Evolutionary conservation across 176 grass and related monocot species (phyloP), one percentile per base, ranked within the genome.

Genomic region (Olyra latifolia): DNA sequence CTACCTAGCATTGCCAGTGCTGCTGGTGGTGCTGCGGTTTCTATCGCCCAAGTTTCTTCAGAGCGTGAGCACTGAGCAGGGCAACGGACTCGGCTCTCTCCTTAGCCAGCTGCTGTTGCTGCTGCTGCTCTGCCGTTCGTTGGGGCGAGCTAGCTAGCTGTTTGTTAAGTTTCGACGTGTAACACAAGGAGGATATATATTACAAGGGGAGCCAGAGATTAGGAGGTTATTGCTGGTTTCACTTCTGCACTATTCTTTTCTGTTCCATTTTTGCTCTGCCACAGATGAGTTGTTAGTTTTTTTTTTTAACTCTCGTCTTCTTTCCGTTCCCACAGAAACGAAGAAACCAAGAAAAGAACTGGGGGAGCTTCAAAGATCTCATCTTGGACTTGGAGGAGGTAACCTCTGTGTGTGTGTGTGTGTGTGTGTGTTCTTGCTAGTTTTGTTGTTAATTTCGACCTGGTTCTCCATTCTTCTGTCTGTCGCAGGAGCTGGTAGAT

Each of bases 141-240:
- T 62, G 41, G 30, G 24, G n/a, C n/a, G n/a, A n/a, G n/a, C n/a
- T n/a, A n/a, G n/a, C 13, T 54, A 38, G 17, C 29, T 8, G 14
- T 43, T 7, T 35, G 32, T 35, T 35, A 35, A 10, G 3, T 20
- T 10, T 66, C 11, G 4, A 32, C 61, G 57, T 65, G 55, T 13
- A 29, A 65, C 32, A 30, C 46, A 42, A 85, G 44, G 29, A 28
- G 19, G 41, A 24, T 10, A 61, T 4, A 35, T 35, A 35, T n/a
- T 16, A 11, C 19, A 4, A 5, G 38, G 5, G 7, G 29, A 80
- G 27, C 10, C 9, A 27, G 42, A 12, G 38, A 8, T 3, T 15
- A 40, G 58, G 50, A 81, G 52, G 63, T 55, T 79, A 71, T 60
- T 69, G 45, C 16, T 38, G 75, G 66, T 88, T 68, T 79, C 86